These are phyloP conservation scores for Penicillium antarcticum DNA, from an alignment of 495 filamentous ascomycete genomes.

Conservation along the genomic window DNA sequence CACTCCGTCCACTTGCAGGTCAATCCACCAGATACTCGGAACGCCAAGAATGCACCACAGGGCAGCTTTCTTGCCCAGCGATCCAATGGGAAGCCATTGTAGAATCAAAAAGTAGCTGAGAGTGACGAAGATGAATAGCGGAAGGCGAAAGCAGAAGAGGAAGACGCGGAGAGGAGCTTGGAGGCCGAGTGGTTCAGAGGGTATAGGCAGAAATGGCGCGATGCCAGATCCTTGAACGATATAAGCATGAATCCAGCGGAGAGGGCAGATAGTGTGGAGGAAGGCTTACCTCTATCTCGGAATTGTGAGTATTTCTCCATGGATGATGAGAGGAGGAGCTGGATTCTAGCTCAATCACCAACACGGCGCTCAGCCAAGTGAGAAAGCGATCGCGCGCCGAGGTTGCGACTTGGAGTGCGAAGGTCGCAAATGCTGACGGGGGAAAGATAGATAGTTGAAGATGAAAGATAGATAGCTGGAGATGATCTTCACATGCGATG, in stretches of 20 bases:
- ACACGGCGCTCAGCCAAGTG: neutral
- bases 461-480: too few relatives aligned
- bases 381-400: neutral
- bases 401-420: neutral
- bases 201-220: slow-evolving; percentile 86
- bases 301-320: slow-evolving; percentile 99
- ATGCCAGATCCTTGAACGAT: slow-evolving; percentile 82
- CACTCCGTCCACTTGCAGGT: slow-evolving; percentile 93
- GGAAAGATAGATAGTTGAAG: too few relatives aligned
- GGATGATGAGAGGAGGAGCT: neutral
- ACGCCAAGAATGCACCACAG: slow-evolving; percentile 83
- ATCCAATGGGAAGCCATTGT: slow-evolving; percentile 83
- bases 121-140: slow-evolving; percentile 66
- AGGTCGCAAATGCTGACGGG: neutral
- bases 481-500: slow-evolving; percentile 5
- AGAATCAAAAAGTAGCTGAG: slow-evolving; percentile 74
- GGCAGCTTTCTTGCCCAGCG: slow-evolving; percentile 71
- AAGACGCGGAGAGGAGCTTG: slow-evolving; percentile 62
- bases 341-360: neutral
- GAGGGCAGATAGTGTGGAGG: neutral
- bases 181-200: slow-evolving; percentile 55
- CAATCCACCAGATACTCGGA: slow-evolving; percentile 95
- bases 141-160: slow-evolving; percentile 77
- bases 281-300: slow-evolving; percentile 74
- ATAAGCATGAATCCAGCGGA: slow-evolving; percentile 1